Conservation (phyloP, 306 rosid species). For the Astragalus glycyphyllos region DNA sequence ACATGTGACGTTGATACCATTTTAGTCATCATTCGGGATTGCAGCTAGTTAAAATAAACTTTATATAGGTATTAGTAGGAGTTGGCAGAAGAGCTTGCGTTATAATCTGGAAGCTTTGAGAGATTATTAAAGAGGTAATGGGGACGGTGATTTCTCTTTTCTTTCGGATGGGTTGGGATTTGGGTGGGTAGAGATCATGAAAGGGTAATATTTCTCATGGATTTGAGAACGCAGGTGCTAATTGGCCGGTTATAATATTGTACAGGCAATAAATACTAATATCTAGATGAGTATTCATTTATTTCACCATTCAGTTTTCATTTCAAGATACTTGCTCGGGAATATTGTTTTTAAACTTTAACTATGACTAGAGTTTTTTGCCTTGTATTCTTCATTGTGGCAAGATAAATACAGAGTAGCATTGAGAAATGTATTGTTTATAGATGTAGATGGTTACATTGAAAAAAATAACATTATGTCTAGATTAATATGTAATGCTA, state of each 20-base stretch:
- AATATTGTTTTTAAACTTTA: conserved; percentile 10
- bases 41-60: conserved; percentile 10
- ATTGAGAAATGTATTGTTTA: conserved; percentile 21
- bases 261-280: background rate
- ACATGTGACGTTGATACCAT: conserved; percentile 14
- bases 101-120: background rate
- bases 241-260: conserved; percentile 18
- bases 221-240: background rate
- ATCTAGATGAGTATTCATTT: conserved; percentile 15
- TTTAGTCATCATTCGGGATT: conserved; percentile 9
- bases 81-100: conserved; percentile 15
- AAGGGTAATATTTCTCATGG: conserved; percentile 17
- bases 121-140: background rate
- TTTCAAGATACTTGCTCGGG: conserved; percentile 23
- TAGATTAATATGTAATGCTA: conserved; percentile 10
- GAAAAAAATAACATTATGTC: background rate
- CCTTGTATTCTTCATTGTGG: conserved; percentile 24
- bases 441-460: background rate
- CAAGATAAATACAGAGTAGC: conserved; percentile 28
- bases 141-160: background rate
- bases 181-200: background rate
- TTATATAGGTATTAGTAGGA: background rate
- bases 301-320: conserved; percentile 3
- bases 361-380: background rate
- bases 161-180: background rate